These are phyloP conservation scores for Carallia brachiata DNA, from an alignment of 345 rosid genomes.

Conservation along the genomic window DNA sequence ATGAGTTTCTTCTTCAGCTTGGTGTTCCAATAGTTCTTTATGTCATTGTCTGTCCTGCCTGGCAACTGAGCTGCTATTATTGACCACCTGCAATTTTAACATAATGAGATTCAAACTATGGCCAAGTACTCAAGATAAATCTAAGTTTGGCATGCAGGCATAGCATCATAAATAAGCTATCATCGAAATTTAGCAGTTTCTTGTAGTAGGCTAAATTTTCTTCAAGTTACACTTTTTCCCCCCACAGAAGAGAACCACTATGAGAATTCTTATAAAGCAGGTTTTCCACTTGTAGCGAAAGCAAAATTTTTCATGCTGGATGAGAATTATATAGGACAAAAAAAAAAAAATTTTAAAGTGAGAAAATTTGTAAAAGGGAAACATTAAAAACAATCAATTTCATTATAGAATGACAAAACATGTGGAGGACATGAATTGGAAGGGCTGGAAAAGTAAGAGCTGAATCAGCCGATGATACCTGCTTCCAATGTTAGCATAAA, in stretches of 20 bases:
- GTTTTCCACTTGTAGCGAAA: neutral
- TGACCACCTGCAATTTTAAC: slow-evolving; percentile 29
- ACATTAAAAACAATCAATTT: neutral
- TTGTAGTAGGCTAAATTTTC: slow-evolving; percentile 23
- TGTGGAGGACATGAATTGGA: neutral
- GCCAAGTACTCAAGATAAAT: no score
- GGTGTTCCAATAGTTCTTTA: slow-evolving; percentile 39
- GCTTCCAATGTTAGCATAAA: slow-evolving; percentile 36
- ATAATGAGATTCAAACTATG: no score
- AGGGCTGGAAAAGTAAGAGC: neutral
- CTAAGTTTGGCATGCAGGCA: slow-evolving; percentile 8
- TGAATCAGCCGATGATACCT: slow-evolving; percentile 10
- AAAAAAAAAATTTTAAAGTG: neutral
- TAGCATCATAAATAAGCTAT: slow-evolving; percentile 7
- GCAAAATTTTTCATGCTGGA: neutral
- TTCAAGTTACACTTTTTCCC: neutral
- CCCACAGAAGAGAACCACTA: neutral
- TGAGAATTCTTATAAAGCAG: neutral
- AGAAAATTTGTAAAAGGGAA: neutral
- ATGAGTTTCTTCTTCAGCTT: slow-evolving; percentile 44
- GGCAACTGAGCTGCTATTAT: slow-evolving; percentile 38
- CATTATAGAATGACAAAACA: neutral
- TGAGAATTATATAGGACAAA: no score
- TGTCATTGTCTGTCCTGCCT: slow-evolving; percentile 37
- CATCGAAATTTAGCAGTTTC: slow-evolving; percentile 27